These are phyloP conservation scores for Gracilaria caudata DNA, from an alignment of 23 red algal genomes.

Conservation along the genomic window DNA sequence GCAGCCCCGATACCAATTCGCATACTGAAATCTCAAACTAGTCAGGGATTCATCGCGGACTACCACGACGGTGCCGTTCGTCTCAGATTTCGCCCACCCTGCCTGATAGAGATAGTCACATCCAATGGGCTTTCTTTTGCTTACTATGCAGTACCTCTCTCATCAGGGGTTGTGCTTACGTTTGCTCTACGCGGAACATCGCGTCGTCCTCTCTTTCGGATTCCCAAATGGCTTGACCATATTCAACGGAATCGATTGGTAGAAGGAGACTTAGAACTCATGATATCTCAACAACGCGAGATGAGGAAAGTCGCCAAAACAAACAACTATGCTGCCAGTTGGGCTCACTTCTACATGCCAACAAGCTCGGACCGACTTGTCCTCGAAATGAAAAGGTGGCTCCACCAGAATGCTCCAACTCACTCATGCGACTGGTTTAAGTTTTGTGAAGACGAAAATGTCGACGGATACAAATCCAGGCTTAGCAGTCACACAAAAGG, in stretches of 20 bases:
- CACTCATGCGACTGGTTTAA: not conserved
- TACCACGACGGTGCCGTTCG: constrained; percentile 53
- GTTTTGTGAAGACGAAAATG: not conserved
- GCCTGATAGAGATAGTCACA: constrained; percentile 57
- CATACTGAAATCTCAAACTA: constrained; percentile 5
- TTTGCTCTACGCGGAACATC: constrained; percentile 35
- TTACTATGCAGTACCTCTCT: constrained; percentile 66
- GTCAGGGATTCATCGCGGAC: constrained; percentile 55
- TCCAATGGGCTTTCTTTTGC: constrained; percentile 30
- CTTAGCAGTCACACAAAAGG: not conserved
- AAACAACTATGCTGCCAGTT: not conserved
- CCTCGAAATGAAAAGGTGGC: constrained; percentile 50
- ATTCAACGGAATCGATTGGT: constrained; percentile 52
- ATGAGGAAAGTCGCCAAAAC: constrained; percentile 13
- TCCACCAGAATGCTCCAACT: constrained; percentile 35
- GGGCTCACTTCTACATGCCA: constrained; percentile 46
- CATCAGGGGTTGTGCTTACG: constrained; percentile 17
- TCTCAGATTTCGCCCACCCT: constrained; percentile 34
- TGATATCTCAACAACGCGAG: constrained; percentile 40
- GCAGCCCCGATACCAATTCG: constrained; percentile 56
- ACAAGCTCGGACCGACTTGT: constrained; percentile 48
- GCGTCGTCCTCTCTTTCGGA: constrained; percentile 3
- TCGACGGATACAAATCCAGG: not conserved
- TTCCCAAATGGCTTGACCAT: constrained; percentile 50
- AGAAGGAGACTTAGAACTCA: constrained; percentile 40